These are phyloP conservation scores for Amaranthus tricolor DNA, from an alignment of 179 eudicot genomes.

Conservation along the genomic window DNA sequence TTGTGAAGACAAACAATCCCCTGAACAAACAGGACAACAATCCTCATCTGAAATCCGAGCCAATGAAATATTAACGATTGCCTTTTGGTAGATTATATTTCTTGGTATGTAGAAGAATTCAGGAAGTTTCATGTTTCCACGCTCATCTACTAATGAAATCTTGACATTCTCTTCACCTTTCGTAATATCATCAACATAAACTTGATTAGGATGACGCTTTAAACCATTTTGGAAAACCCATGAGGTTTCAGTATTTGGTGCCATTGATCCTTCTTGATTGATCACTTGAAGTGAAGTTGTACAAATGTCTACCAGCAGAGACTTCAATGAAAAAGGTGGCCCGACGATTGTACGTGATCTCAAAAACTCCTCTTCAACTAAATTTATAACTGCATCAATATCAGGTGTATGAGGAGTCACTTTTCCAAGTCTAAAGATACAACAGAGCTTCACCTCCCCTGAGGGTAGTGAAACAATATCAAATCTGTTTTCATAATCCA, in stretches of 20 bases:
- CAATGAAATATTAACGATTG: conserved; percentile 66
- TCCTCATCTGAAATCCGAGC: conserved; percentile 79
- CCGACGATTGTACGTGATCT: conserved; percentile 23
- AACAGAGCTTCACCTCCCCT: conserved; percentile 40
- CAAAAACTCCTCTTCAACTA: conserved; percentile 35
- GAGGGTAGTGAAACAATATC: conserved; percentile 36
- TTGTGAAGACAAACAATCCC: conserved; percentile 57
- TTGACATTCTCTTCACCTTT: conserved; percentile 69
- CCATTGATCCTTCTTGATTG: conserved; percentile 8
- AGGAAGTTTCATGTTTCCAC: conserved; percentile 52
- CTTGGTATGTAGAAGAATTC: conserved; percentile 67
- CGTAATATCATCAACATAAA: conserved; percentile 55
- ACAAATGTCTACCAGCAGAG: conserved; percentile 35
- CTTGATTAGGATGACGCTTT: conserved; percentile 24
- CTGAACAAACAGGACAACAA: conserved; percentile 65
- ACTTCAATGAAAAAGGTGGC: conserved; percentile 30
- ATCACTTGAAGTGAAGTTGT: conserved; percentile 16
- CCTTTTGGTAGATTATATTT: conserved; percentile 72
- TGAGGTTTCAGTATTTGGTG: conserved; percentile 18
- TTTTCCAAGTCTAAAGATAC: conserved; percentile 15
- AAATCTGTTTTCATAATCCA: conserved; percentile 22
- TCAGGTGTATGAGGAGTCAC: conserved; percentile 18
- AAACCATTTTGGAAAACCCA: conserved; percentile 27
- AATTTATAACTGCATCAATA: conserved; percentile 31
- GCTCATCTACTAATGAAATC: conserved; percentile 59